A percentile compares a stretch with the other conserved stretches of the same genome.
Evolutionary conservation across 139 green algal genomes (phyloP).

Genomic region (Coelastrella sp.): DNA sequence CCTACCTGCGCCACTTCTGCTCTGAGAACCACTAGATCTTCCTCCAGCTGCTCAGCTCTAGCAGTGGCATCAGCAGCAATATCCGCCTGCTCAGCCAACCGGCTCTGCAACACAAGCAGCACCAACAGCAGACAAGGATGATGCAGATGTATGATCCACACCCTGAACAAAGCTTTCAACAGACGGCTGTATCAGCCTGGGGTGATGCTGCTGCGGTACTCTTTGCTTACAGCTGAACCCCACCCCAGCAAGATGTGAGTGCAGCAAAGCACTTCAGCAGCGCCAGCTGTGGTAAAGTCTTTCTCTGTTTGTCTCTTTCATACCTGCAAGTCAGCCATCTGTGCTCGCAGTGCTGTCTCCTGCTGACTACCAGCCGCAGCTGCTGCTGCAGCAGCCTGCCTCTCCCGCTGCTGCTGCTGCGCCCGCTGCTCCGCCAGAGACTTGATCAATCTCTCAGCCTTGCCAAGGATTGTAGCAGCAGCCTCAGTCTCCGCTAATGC

Average conservation of each 20-base stretch:
- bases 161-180: no score
- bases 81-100: constrained; percentile 38
- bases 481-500: constrained; percentile 35
- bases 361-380: constrained; percentile 15
- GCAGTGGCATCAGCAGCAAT: constrained; percentile 17
- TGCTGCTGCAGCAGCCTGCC: constrained; percentile 1
- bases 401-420: constrained; percentile 28
- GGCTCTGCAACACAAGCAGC: not conserved
- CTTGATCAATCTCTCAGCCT: constrained; percentile 45
- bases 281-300: no score
- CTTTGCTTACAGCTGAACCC: no score
- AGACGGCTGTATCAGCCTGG: no score
- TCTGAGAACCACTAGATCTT: constrained; percentile 32
- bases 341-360: constrained; percentile 20
- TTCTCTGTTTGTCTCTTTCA: not conserved
- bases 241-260: no score
- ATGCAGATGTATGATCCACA: no score
- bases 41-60: constrained; percentile 36
- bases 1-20: constrained; percentile 34
- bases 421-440: constrained; percentile 33
- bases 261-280: no score
- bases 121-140: not conserved
- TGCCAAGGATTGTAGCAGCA: constrained; percentile 30
- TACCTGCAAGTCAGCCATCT: constrained; percentile 46
- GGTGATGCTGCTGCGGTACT: no score